Conservation (phyloP, 257 asterid species). For the Paraleonurus japonicus region DNA sequence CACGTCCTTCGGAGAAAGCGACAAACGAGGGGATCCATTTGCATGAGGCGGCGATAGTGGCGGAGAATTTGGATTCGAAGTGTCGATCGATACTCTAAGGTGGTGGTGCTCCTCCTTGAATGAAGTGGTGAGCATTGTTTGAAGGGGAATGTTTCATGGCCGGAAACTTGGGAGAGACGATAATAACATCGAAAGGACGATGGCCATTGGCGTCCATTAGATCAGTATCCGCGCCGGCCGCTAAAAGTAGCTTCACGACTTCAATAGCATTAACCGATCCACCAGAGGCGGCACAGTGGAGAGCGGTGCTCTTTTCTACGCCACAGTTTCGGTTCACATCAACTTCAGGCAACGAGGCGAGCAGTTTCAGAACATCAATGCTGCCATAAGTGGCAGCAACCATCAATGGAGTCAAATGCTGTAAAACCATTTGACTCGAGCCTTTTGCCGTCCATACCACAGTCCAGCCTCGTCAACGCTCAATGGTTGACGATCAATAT, state of each 20-base stretch:
- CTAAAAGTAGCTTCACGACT: conserved; percentile 51
- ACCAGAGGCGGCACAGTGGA: conserved; percentile 82
- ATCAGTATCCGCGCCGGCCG: conserved; percentile 70
- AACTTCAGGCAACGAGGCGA: conserved; percentile 55
- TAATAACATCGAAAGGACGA: conserved; percentile 54
- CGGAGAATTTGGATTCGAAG: conserved; percentile 39
- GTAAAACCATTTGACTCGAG: conserved; percentile 70
- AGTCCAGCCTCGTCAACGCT: conserved; percentile 55
- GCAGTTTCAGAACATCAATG: conserved; percentile 52
- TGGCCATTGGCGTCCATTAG: conserved; percentile 52
- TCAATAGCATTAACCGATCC: conserved; percentile 53
- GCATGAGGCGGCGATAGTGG: conserved; percentile 51
- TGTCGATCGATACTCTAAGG: conserved; percentile 28
- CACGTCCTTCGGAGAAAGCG: conserved; percentile 34
- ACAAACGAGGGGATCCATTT: conserved; percentile 40
- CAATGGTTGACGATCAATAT: conserved; percentile 37
- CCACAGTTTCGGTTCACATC: conserved; percentile 71
- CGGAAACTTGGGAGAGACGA: conserved; percentile 48
- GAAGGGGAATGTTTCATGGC: conserved; percentile 45
- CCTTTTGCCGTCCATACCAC: conserved; percentile 81
- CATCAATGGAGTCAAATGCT: conserved; percentile 78
- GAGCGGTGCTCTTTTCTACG: conserved; percentile 59
- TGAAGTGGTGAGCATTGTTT: conserved; percentile 45
- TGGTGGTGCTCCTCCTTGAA: conserved; percentile 43
- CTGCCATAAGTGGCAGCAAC: conserved; percentile 87